Conservation (phyloP, 2,329 filamentous ascomycete species). For the Tolypocladium guangdongense region DNA sequence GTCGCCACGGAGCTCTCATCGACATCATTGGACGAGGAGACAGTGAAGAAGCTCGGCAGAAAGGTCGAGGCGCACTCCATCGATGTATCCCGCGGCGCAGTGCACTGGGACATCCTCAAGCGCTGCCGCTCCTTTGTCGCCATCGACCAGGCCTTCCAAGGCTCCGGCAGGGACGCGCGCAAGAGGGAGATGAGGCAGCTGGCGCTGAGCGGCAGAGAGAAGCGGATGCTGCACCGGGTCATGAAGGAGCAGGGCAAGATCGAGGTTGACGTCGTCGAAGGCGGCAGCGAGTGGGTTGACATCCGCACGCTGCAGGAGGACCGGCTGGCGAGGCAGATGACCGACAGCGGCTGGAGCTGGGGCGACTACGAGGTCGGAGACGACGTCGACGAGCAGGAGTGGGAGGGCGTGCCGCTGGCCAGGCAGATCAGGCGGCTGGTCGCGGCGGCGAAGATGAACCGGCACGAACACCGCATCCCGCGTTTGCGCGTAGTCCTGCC, state of each 20-base stretch:
- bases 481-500: slow-evolving; percentile 23
- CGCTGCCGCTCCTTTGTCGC: slow-evolving; percentile 18
- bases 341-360: slow-evolving; percentile 30
- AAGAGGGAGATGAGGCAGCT: slow-evolving; percentile 11
- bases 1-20: slow-evolving; percentile 5
- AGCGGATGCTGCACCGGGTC: slow-evolving; percentile 16
- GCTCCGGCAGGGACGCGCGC: slow-evolving; percentile 16
- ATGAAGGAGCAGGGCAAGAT: slow-evolving; percentile 22
- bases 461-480: slow-evolving; percentile 25
- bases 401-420: slow-evolving; percentile 21
- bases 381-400: slow-evolving; percentile 20
- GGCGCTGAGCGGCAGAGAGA: slow-evolving; percentile 12
- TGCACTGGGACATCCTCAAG: slow-evolving; percentile 22
- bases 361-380: slow-evolving; percentile 22
- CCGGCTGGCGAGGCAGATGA: slow-evolving; percentile 27
- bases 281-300: slow-evolving; percentile 23
- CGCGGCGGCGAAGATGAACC: slow-evolving; percentile 23
- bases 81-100: slow-evolving; percentile 9
- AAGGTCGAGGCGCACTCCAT: slow-evolving; percentile 14
- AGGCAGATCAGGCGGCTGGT: slow-evolving; percentile 21
- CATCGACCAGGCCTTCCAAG: slow-evolving; percentile 21
- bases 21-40: slow-evolving; percentile 1
- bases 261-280: slow-evolving; percentile 24
- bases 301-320: slow-evolving; percentile 18
- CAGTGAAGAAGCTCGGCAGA: slow-evolving; percentile 5